Evolutionary conservation across 139 green algal genomes (phyloP).

Genomic region (Volvox reticuliferus): DNA sequence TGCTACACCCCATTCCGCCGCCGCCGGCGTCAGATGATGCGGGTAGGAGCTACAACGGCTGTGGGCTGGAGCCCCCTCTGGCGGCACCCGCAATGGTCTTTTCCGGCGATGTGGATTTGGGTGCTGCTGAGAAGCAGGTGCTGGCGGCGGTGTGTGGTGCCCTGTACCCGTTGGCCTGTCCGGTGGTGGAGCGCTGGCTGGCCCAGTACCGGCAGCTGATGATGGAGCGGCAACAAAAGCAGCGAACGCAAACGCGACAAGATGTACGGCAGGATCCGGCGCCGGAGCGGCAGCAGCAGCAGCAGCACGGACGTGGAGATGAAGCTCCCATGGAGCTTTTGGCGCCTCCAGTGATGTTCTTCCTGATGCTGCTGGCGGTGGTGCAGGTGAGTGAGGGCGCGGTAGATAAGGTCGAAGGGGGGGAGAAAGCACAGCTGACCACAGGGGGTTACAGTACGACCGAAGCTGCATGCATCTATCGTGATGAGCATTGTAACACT

Average conservation of each 20-base stretch:
- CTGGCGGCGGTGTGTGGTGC: background rate
- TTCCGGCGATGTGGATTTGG: too few species aligned
- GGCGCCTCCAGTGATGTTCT: background rate
- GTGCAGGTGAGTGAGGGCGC: background rate
- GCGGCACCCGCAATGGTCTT: background rate
- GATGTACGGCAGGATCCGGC: too few species aligned
- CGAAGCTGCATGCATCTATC: too few species aligned
- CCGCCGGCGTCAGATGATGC: background rate
- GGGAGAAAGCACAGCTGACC: too few species aligned
- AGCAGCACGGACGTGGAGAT: background rate
- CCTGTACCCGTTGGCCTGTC: background rate
- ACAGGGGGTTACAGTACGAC: too few species aligned
- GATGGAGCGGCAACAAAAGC: background rate
- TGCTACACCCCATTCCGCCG: background rate
- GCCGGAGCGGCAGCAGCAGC: background rate
- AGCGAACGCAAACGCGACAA: background rate
- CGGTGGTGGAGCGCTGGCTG: background rate
- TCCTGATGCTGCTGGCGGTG: background rate
- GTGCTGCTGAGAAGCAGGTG: background rate
- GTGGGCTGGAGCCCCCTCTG: background rate
- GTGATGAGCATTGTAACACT: too few species aligned
- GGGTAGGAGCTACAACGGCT: background rate
- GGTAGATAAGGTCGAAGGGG: too few species aligned
- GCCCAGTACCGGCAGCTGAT: background rate
- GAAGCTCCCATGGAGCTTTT: background rate